phyloP scores from a whole-genome alignment of 805 yeast species.

The Kodamaea nitidulidarum region DNA sequence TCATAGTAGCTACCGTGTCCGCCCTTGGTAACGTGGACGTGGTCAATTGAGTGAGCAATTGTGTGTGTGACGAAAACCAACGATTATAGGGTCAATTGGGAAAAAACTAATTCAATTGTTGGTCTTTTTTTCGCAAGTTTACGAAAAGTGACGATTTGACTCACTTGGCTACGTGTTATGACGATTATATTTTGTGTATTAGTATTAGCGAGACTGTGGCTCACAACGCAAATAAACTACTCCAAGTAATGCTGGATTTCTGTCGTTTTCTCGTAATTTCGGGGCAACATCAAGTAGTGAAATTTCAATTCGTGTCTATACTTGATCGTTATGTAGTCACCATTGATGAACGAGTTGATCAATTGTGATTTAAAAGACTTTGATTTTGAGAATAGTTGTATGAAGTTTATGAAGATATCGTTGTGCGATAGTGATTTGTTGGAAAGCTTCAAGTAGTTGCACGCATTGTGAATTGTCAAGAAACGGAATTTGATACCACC shows the following conservation, averaged over 20 bases:
- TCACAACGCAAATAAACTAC: neutral
- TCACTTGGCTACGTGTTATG: too few relatives aligned
- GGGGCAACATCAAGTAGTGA: conserved; percentile 35
- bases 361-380: conserved; percentile 24
- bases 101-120: too few relatives aligned
- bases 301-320: conserved; percentile 25
- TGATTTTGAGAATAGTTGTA: conserved; percentile 25
- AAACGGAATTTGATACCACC: conserved; percentile 44
- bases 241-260: neutral
- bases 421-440: conserved; percentile 36
- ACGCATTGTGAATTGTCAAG: conserved; percentile 11
- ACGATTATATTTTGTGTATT: too few relatives aligned
- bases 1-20: too few relatives aligned
- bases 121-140: too few relatives aligned
- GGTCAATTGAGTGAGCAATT: too few relatives aligned
- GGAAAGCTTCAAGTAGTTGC: conserved; percentile 27
- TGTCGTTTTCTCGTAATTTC: conserved; percentile 17
- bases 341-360: conserved; percentile 23
- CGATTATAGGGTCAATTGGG: too few relatives aligned
- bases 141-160: too few relatives aligned
- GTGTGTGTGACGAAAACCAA: too few relatives aligned
- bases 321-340: conserved; percentile 23
- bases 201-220: too few relatives aligned
- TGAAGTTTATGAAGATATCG: conserved; percentile 32
- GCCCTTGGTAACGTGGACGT: neutral